Conservation (phyloP, 768 basidiomycete genomes). For the Trametes cinnabarina region DNA sequence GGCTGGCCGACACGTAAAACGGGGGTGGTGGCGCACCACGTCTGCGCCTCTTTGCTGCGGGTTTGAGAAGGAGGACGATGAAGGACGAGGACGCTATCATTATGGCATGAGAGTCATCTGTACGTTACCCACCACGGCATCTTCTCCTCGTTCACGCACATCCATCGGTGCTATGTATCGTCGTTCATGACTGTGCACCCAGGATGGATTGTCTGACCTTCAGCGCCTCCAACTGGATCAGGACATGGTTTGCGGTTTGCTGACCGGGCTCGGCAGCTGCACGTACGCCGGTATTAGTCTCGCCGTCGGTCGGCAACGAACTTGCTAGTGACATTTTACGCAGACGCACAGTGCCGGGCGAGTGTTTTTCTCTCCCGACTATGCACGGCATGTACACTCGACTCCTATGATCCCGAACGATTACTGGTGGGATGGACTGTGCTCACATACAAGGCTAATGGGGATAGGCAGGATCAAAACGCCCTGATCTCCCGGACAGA, state of each 20-base stretch:
- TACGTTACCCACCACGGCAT: slow-evolving; percentile 4
- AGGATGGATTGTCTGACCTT: background rate
- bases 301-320: background rate
- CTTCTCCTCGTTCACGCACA: slow-evolving; percentile 7
- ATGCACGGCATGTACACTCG: background rate
- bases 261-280: background rate
- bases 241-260: background rate
- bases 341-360: background rate
- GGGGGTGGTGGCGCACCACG: slow-evolving; percentile 9
- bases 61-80: background rate
- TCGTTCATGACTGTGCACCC: background rate
- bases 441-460: background rate
- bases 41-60: slow-evolving; percentile 8
- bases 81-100: slow-evolving; percentile 12
- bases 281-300: background rate
- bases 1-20: slow-evolving; percentile 6
- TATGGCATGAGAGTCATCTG: slow-evolving; percentile 16
- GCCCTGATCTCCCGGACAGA: slow-evolving; percentile 8
- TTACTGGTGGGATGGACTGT: background rate
- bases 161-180: slow-evolving; percentile 2
- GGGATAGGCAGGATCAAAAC: background rate
- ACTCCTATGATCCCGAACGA: background rate
- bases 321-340: background rate
- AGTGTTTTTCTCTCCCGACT: background rate
- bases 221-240: background rate